phyloP scores from a whole-genome alignment of 352 stramenopile genomes.

The Phytopythium cucurbitacearum region DNA sequence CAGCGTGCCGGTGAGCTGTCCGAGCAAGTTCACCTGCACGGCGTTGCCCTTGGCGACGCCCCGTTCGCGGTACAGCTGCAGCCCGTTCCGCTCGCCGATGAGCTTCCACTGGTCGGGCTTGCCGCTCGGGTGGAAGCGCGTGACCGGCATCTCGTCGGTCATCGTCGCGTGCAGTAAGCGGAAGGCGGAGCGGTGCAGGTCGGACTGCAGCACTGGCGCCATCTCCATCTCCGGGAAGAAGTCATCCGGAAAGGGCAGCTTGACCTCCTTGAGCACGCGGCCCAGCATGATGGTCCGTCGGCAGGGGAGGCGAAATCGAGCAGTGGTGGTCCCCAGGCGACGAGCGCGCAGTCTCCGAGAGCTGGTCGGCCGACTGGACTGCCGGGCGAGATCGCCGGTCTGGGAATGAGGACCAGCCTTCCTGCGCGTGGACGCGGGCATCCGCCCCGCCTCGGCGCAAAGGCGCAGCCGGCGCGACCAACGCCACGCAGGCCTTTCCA shows the following conservation, averaged over 20 bases:
- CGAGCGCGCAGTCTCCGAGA: background rate
- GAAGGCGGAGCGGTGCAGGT: conserved; percentile 30
- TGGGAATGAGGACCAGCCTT: too few relatives aligned
- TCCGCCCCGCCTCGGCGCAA: too few relatives aligned
- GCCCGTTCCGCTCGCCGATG: conserved; percentile 37
- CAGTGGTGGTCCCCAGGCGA: background rate
- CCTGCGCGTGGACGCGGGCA: too few relatives aligned
- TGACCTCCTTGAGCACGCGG: conserved; percentile 58
- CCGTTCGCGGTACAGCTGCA: conserved; percentile 59
- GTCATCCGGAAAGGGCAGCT: conserved; percentile 57
- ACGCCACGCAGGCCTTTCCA: too few relatives aligned
- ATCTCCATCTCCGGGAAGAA: conserved; percentile 53
- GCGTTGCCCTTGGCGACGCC: conserved; percentile 43
- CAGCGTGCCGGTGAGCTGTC: conserved; percentile 42
- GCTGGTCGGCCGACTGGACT: too few relatives aligned
- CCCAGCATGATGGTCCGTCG: conserved; percentile 26
- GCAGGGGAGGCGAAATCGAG: background rate
- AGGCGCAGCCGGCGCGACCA: too few relatives aligned
- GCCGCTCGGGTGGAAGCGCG: conserved; percentile 46
- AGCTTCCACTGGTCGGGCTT: conserved; percentile 56
- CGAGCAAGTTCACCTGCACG: conserved; percentile 43
- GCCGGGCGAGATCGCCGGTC: too few relatives aligned
- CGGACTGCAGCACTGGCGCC: conserved; percentile 23
- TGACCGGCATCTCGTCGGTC: conserved; percentile 34
- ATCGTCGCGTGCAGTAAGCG: conserved; percentile 36